Evolutionary conservation across 305 asterid species (phyloP).

Genomic region (Fraxinus velutina): DNA sequence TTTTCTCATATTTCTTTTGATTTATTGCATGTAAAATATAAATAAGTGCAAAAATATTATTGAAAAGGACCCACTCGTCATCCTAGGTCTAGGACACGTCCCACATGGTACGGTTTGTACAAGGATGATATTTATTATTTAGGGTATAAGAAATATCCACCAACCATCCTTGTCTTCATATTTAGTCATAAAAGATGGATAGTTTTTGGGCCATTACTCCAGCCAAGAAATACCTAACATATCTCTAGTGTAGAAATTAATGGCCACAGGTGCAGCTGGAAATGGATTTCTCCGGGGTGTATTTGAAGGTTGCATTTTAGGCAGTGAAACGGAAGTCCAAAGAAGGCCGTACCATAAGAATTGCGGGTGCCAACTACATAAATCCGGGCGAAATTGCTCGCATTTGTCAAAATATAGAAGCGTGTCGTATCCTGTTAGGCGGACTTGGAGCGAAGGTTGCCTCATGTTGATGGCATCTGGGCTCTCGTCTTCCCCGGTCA

Average conservation of each 20-base stretch:
- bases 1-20: not conserved
- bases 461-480: conserved; percentile 39
- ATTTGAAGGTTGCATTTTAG: conserved; percentile 64
- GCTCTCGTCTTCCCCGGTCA: conserved; percentile 23
- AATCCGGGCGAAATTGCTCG: conserved; percentile 41
- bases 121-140: not conserved
- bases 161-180: conserved; percentile 13
- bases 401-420: conserved; percentile 33
- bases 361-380: conserved; percentile 66
- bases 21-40: not conserved
- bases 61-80: not conserved
- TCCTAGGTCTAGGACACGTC: not conserved
- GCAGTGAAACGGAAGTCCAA: conserved; percentile 42
- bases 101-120: conserved; percentile 5
- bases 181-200: conserved; percentile 17
- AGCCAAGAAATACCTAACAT: not conserved
- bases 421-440: conserved; percentile 51
- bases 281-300: conserved; percentile 54
- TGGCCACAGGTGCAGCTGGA: conserved; percentile 20
- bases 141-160: not conserved
- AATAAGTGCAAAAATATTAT: not conserved
- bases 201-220: not conserved
- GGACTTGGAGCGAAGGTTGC: conserved; percentile 73
- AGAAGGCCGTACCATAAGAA: conserved; percentile 74
- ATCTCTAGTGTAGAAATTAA: not conserved